Evolutionary conservation across 805 yeast species (phyloP), one percentile per base, ranked within the genome.

Genomic region (Teunomyces stri): DNA sequence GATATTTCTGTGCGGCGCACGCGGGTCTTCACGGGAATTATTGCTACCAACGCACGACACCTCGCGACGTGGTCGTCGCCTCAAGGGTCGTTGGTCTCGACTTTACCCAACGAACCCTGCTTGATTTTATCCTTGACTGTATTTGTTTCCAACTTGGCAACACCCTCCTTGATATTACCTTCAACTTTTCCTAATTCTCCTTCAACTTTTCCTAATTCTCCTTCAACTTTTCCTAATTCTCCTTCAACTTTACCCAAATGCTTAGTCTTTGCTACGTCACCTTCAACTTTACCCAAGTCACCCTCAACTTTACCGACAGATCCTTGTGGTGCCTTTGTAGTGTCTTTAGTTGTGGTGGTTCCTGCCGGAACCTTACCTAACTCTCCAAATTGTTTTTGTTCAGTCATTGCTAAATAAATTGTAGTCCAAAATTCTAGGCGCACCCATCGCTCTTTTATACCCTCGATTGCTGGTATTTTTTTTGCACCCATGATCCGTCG

Each of bases 371-470:
- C 35, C 25, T 49, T 42, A n/a, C 51, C 51, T 12, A 49, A 39
- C 29, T 49, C 49, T 18, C 51, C 51, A 38, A 49, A 49, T 39
- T 10, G 30, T 38, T 37, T 29, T 42, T 10, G 30, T 38, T 37
- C 36, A 10, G 49, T 30, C 49, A 46, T 46, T 7, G 12, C 34
- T 9, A 16, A 31, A 25, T 25, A 21, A 21, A 21, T 7, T 25
- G 27, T 25, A 25, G 34, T 11, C 34, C 34, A 4, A 9, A 10
- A 31, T 13, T 31, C 34, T 4, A 10, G 18, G 16, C 34, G 15
- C 15, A 31, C 34, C 9, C 33, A 7, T 4, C 16, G 5, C 16
- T 13, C 5, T 31, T 31, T 31, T 31, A 13, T 31, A 13, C 34
- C 15, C 33, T 11, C 6, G 33, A 25, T 7, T 25, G 10, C 27